Base-by-base conservation (phyloP, 2,329 filamentous ascomycete genomes). In the Pseudogymnoascus sp. region DNA sequence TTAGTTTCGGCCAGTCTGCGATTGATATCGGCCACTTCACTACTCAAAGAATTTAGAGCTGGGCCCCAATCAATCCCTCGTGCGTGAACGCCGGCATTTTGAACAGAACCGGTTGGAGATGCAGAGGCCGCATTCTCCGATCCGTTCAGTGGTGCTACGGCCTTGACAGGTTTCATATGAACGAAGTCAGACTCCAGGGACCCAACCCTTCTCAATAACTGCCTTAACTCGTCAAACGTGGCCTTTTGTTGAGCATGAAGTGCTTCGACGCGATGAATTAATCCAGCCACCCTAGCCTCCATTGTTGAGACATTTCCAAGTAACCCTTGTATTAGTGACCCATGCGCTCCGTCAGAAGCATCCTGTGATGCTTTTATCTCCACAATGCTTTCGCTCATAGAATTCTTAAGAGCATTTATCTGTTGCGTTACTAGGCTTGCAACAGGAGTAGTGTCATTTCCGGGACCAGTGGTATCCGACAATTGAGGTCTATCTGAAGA, bases 51-150 rank as follows among this genome's bases (percentile, higher is more conserved):
- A 23, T 16, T 6, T 37, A 40, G 14, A 28, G 9, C 5, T 59
- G 38, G 42, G 23, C n/a, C 28, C 59, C 61, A 61, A 61, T 43
- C 46, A 59, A 62, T 43, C 11, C 6, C 7, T 31, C n/a, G 11
- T 34, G 34, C 23, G 14, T 40, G 14, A 63, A 12, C n/a, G 62
- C 18, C 25, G n/a, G n/a, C n/a, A 42, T 63, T 40, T 38, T 63
- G 28, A 14, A 21, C 16, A 28, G 9, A 25, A 21, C n/a, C 46
- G 12, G 31, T 46, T 42, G 21, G 14, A 65, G 70, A 7, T 36
- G 7, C 11, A 3, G 25, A 34, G 16, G 9, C n/a, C 7, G 9
- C 18, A 11, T 12, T 12, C 37, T 23, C 38, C 1, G 2, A 8
- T 8, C 34, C 56, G 31, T 60, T 38, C n/a, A n/a, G 8, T 28